These are phyloP conservation scores for Nakaseomyces nivariensis DNA, from an alignment of 1,139 yeast genomes.

Conservation along the genomic window DNA sequence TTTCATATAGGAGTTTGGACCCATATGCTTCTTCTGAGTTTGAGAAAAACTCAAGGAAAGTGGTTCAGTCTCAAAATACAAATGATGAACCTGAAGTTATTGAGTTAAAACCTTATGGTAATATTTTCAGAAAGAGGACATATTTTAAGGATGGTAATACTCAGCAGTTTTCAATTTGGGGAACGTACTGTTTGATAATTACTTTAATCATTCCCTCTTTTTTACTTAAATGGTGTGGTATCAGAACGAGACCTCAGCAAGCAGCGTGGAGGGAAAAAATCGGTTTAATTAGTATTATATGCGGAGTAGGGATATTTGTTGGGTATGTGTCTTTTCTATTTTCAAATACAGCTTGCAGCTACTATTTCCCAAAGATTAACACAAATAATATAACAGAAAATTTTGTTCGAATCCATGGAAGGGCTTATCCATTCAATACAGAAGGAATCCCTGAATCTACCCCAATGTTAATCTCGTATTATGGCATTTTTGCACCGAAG, in stretches of 20 bases:
- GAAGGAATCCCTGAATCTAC: neutral
- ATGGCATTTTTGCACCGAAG: constrained; percentile 49
- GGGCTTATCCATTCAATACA: constrained; percentile 46
- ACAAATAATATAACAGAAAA: constrained; percentile 32
- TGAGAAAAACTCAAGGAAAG: neutral
- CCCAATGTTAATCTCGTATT: constrained; percentile 49
- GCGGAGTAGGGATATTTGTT: constrained; percentile 65
- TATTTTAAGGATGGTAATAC: neutral
- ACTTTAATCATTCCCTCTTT: constrained; percentile 93
- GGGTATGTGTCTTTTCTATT: constrained; percentile 90
- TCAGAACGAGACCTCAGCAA: constrained; percentile 71
- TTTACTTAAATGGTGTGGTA: constrained; percentile 59
- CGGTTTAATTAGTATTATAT: constrained; percentile 67
- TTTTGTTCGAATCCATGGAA: constrained; percentile 70
- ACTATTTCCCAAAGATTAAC: constrained; percentile 17
- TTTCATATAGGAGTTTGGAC: neutral
- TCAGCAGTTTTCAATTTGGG: constrained; percentile 47
- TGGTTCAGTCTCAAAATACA: neutral
- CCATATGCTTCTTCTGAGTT: neutral
- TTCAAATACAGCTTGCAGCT: constrained; percentile 72
- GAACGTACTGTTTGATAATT: constrained; percentile 61
- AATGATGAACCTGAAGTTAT: neutral
- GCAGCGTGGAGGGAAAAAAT: constrained; percentile 97
- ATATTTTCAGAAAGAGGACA: neutral
- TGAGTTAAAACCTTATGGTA: neutral